Conservation (phyloP, 495 filamentous ascomycete species). For the Neurospora sp. region DNA sequence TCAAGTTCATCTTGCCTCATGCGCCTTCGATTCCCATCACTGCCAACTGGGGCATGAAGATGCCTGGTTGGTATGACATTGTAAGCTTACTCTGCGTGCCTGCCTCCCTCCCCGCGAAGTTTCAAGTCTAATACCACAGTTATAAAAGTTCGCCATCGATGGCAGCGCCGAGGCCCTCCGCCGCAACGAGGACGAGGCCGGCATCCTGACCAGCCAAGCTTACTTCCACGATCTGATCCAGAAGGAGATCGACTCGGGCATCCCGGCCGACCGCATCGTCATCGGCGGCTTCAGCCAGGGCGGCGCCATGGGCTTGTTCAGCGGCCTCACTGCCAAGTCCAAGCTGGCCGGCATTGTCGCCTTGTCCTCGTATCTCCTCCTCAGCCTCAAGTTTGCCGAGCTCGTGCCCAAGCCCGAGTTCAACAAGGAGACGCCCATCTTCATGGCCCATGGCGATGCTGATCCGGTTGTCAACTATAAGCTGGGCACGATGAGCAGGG, state of each 20-base stretch:
- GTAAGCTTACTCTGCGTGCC: slow-evolving; percentile 36
- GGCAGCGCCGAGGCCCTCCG: slow-evolving; percentile 37
- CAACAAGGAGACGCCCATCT: slow-evolving; percentile 75
- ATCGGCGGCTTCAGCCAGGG: slow-evolving; percentile 59
- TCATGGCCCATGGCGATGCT: slow-evolving; percentile 72
- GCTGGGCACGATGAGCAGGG: slow-evolving; percentile 56
- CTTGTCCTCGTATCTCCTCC: slow-evolving; percentile 70
- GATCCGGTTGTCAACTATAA: slow-evolving; percentile 61
- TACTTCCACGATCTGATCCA: slow-evolving; percentile 77
- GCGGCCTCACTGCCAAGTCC: slow-evolving; percentile 59
- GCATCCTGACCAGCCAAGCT: slow-evolving; percentile 60
- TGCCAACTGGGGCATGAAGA: slow-evolving; percentile 67
- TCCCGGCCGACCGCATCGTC: slow-evolving; percentile 72
- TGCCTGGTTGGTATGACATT: slow-evolving; percentile 94
- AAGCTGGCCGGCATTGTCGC: slow-evolving; percentile 84
- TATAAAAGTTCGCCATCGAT: slow-evolving; percentile 18
- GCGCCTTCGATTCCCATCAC: slow-evolving; percentile 87
- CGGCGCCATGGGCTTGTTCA: slow-evolving; percentile 44
- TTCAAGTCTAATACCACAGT: background rate
- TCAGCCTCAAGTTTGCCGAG: slow-evolving; percentile 60
- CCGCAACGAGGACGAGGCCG: slow-evolving; percentile 60
- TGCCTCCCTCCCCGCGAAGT: background rate
- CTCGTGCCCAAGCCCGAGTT: slow-evolving; percentile 51
- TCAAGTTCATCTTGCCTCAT: slow-evolving; percentile 88
- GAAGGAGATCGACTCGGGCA: slow-evolving; percentile 71